phyloP scores from a whole-genome alignment of 257 asterid genomes.

The Solanum chaucha region DNA sequence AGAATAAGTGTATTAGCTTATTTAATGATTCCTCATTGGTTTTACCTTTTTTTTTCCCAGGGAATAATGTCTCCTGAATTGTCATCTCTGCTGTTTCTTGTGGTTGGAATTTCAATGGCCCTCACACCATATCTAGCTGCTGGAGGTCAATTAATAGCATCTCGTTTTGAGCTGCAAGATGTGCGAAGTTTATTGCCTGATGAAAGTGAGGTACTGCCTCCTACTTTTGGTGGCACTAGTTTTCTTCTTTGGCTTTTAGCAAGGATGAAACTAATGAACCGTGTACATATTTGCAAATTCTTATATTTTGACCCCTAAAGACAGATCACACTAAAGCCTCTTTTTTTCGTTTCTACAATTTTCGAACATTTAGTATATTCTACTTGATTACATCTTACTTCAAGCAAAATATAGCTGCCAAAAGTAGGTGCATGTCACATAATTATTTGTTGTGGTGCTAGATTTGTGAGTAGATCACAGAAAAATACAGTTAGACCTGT shows the following conservation, averaged over 20 bases:
- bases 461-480: background rate
- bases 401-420: background rate
- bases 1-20: background rate
- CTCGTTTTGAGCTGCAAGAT: conserved; percentile 95
- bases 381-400: background rate
- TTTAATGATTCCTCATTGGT: background rate
- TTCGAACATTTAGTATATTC: background rate
- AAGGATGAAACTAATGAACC: background rate
- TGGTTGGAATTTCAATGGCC: conserved; percentile 98
- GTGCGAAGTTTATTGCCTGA: conserved; percentile 92
- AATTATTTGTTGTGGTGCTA: background rate
- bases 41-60: conserved; percentile 24
- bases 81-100: conserved; percentile 91
- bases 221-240: background rate
- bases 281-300: background rate
- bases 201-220: conserved; percentile 81
- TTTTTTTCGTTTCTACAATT: background rate
- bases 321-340: background rate
- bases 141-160: conserved; percentile 97
- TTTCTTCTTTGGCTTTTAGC: background rate
- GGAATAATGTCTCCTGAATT: conserved; percentile 90
- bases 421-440: background rate
- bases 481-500: background rate
- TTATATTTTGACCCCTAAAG: background rate
- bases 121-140: conserved; percentile 98